A percentile compares a stretch with the other conserved stretches of the same genome.
phyloP scores from a whole-genome alignment of 345 rosid species.

The Psidium friedrichsthalianum region DNA sequence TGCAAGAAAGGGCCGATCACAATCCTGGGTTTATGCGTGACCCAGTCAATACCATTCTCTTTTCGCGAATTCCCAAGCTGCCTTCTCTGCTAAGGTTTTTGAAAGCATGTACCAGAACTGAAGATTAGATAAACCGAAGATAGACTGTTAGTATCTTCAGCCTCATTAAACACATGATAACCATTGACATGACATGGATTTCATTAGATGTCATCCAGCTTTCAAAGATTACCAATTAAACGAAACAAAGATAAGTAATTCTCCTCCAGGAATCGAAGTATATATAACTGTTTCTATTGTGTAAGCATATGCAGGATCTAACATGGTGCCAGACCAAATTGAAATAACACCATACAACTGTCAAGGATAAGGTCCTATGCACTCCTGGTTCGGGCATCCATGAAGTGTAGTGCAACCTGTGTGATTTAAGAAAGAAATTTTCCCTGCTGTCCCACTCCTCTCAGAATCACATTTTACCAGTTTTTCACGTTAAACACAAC shows the following conservation, averaged over 20 bases:
- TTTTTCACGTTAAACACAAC: neutral
- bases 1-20: conserved; percentile 34
- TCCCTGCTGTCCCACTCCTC: neutral
- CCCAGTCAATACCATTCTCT: conserved; percentile 32
- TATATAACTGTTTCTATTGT: neutral
- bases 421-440: neutral
- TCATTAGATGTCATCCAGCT: neutral
- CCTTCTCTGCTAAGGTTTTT: conserved; percentile 36
- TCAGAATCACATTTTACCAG: neutral
- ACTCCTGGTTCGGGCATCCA: neutral
- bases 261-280: neutral
- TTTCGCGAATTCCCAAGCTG: conserved; percentile 31
- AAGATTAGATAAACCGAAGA: no score
- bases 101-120: conserved; percentile 28
- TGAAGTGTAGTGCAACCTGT: neutral
- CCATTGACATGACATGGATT: neutral
- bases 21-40: conserved; percentile 27
- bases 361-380: neutral
- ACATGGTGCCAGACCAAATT: neutral
- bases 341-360: neutral
- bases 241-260: neutral
- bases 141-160: neutral
- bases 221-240: neutral
- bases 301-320: neutral
- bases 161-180: neutral